Conservation (phyloP, 257 asterid species). For the Leptodermis oblonga region DNA sequence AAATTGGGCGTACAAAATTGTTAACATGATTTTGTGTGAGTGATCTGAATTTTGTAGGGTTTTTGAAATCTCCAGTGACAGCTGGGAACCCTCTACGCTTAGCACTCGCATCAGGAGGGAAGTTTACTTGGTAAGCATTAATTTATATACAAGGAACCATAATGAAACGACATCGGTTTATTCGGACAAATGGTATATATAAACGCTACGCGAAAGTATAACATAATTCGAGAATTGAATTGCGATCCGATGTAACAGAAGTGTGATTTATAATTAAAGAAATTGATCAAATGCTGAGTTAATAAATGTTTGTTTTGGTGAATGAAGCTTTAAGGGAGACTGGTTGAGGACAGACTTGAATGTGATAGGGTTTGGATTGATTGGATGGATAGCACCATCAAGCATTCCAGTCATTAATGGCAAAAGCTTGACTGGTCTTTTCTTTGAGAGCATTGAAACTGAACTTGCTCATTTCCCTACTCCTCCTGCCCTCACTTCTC, state of each 20-base stretch:
- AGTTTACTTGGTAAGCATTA: conserved; percentile 55
- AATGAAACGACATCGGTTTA: too few species aligned
- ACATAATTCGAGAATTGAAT: too few species aligned
- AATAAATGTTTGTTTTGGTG: too few species aligned
- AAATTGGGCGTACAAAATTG: not conserved
- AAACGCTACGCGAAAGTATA: too few species aligned
- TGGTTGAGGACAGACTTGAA: conserved; percentile 85
- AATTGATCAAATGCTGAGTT: too few species aligned
- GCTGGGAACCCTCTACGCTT: conserved; percentile 68
- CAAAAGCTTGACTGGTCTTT: conserved; percentile 76
- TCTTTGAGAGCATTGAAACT: conserved; percentile 82
- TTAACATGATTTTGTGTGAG: not conserved
- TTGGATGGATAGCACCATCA: conserved; percentile 95
- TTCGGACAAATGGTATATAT: too few species aligned
- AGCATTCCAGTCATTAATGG: conserved; percentile 80
- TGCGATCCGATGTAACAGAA: too few species aligned
- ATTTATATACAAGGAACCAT: too few species aligned
- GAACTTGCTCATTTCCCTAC: conserved; percentile 91
- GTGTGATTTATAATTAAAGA: too few species aligned
- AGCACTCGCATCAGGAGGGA: conserved; percentile 70
- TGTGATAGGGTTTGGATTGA: conserved; percentile 90
- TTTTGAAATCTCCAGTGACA: conserved; percentile 44
- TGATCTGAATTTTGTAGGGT: conserved; percentile 31
- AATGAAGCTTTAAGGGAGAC: conserved; percentile 64
- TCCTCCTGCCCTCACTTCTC: conserved; percentile 70